A percentile compares a stretch with the other conserved stretches of the same genome.
phyloP scores from a whole-genome alignment of 2,329 filamentous ascomycete species.

The Lasiodiplodia citricola region DNA sequence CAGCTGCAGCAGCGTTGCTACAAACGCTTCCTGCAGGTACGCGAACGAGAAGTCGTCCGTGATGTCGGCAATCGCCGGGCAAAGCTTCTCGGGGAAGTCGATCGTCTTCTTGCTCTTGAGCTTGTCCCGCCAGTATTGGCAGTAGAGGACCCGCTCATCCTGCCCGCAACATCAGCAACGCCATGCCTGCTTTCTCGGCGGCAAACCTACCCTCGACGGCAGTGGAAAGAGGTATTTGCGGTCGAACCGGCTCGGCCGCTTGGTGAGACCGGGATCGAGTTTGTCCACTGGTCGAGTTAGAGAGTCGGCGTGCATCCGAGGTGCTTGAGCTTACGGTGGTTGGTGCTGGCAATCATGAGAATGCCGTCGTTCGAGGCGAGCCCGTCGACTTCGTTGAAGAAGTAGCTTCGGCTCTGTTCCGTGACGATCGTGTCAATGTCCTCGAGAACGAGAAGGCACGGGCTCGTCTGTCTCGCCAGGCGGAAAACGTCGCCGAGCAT shows the following conservation, averaged over 20 bases:
- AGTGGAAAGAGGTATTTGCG: slow-evolving; percentile 66
- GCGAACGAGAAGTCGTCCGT: slow-evolving; percentile 52
- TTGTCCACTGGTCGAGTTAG: slow-evolving; percentile 58
- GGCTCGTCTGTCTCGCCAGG: slow-evolving; percentile 66
- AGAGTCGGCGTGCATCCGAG: background rate
- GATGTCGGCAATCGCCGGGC: slow-evolving; percentile 47
- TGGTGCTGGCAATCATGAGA: slow-evolving; percentile 70
- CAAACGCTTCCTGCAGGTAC: slow-evolving; percentile 53
- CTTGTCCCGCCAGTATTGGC: slow-evolving; percentile 67
- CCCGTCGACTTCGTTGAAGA: slow-evolving; percentile 75
- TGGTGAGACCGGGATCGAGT: slow-evolving; percentile 67
- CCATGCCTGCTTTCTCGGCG: background rate
- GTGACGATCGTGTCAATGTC: slow-evolving; percentile 72
- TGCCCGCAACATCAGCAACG: slow-evolving; percentile 33
- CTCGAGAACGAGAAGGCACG: slow-evolving; percentile 74
- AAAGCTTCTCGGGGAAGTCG: slow-evolving; percentile 49
- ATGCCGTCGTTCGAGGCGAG: slow-evolving; percentile 73
- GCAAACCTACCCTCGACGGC: slow-evolving; percentile 45
- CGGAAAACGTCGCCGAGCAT: slow-evolving; percentile 43
- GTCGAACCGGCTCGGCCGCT: slow-evolving; percentile 54
- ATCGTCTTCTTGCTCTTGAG: slow-evolving; percentile 60
- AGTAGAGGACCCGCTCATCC: slow-evolving; percentile 63
- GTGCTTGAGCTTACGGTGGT: slow-evolving; percentile 45
- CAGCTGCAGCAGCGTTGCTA: slow-evolving; percentile 47
- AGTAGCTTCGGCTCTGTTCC: slow-evolving; percentile 67